Conservation (phyloP, 2,329 filamentous ascomycete species). For the Claviceps quebecensis region DNA sequence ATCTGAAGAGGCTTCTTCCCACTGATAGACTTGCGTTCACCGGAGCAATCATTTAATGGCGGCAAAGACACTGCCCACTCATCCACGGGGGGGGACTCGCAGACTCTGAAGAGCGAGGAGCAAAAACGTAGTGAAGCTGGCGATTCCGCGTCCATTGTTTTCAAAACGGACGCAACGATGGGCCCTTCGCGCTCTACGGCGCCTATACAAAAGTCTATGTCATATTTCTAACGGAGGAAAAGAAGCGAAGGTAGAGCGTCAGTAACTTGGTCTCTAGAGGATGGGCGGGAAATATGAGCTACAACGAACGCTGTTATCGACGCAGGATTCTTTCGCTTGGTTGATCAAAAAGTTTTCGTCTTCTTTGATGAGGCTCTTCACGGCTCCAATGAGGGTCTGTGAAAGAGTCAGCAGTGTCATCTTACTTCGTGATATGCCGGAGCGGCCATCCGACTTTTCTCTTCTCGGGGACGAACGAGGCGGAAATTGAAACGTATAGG, state of each 20-base stretch:
- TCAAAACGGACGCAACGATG: constrained; percentile 32
- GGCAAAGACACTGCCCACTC: constrained; percentile 29
- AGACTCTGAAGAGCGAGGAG: constrained; percentile 35
- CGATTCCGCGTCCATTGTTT: constrained; percentile 31
- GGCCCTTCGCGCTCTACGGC: constrained; percentile 36
- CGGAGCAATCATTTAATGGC: constrained; percentile 18
- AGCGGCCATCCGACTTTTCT: background rate
- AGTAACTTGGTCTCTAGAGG: background rate
- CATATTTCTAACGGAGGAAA: constrained; percentile 23
- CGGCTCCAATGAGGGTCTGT: constrained; percentile 9
- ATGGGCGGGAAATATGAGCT: background rate
- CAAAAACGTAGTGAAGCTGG: constrained; percentile 38
- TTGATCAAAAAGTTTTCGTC: constrained; percentile 25
- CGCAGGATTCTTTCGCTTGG: constrained; percentile 15
- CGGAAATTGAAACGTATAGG: background rate
- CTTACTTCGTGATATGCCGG: background rate
- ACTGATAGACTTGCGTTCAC: constrained; percentile 20
- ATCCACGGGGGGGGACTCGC: constrained; percentile 30
- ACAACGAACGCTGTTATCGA: constrained; percentile 11
- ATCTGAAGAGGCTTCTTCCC: constrained; percentile 33
- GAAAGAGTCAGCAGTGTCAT: background rate
- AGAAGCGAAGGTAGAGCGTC: background rate
- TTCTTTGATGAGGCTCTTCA: constrained; percentile 27
- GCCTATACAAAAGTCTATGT: constrained; percentile 39
- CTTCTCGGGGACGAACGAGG: background rate